Conservation (phyloP, 352 stramenopile species). For the Peronospora destructor region DNA sequence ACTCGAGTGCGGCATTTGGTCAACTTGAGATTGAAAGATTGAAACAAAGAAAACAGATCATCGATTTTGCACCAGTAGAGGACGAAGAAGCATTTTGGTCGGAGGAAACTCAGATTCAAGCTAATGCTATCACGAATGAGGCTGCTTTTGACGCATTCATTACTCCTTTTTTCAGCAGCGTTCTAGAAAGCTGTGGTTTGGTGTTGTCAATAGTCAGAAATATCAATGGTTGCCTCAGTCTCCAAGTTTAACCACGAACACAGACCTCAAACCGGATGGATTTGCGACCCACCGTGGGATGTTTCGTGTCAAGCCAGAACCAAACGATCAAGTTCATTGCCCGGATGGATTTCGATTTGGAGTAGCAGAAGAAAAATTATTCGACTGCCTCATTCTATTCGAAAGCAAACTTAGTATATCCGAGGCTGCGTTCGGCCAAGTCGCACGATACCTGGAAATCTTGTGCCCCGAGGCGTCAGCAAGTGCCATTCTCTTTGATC, state of each 20-base stretch:
- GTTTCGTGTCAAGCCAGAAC: not conserved
- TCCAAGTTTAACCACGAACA: not conserved
- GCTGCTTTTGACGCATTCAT: constrained; percentile 2
- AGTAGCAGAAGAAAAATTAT: constrained; percentile 17
- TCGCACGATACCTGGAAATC: constrained; percentile 22
- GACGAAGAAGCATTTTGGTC: constrained; percentile 5
- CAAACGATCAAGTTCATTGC: too few species aligned
- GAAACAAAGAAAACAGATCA: too few species aligned
- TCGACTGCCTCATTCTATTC: constrained; percentile 29
- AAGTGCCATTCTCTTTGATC: constrained; percentile 23
- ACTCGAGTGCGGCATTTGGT: too few species aligned
- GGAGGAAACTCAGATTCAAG: constrained; percentile 5
- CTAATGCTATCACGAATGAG: not conserved
- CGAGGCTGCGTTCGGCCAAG: constrained; percentile 26
- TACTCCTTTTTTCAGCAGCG: not conserved
- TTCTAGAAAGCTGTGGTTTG: constrained; percentile 7
- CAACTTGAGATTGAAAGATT: too few species aligned
- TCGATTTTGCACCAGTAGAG: too few species aligned
- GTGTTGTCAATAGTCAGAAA: constrained; percentile 14
- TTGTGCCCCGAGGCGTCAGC: constrained; percentile 12
- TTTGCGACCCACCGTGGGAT: constrained; percentile 12
- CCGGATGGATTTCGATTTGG: too few species aligned
- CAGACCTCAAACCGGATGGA: constrained; percentile 12
- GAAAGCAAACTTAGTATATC: constrained; percentile 29
- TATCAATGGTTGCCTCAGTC: constrained; percentile 11